Evolutionary conservation across 2,329 filamentous ascomycete species (phyloP).

Genomic region (Atkinsonella texensis): DNA sequence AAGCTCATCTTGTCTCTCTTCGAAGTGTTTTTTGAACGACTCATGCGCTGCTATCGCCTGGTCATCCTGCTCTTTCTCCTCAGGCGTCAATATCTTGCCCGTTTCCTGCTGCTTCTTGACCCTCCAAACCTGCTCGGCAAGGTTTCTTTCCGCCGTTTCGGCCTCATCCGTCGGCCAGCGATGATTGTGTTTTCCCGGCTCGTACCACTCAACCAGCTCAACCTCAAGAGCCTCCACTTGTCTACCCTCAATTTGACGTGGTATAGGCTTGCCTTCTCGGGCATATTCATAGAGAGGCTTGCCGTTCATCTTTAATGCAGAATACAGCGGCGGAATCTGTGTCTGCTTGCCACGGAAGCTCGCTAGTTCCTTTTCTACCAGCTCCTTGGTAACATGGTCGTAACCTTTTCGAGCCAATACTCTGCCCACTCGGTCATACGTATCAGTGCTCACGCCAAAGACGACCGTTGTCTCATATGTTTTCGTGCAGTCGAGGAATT

Average conservation of each 20-base stretch:
- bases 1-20: slow-evolving; percentile 44
- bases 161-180: slow-evolving; percentile 73
- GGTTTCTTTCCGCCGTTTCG: slow-evolving; percentile 58
- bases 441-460: slow-evolving; percentile 87
- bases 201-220: slow-evolving; percentile 74
- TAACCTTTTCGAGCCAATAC: slow-evolving; percentile 64
- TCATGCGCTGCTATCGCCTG: slow-evolving; percentile 44
- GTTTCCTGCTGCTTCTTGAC: slow-evolving; percentile 44
- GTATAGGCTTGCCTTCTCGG: slow-evolving; percentile 74
- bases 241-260: slow-evolving; percentile 69
- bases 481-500: slow-evolving; percentile 83
- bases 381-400: slow-evolving; percentile 66
- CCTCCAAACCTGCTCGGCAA: slow-evolving; percentile 61
- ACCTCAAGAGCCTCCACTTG: slow-evolving; percentile 67
- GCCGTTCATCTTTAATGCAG: slow-evolving; percentile 82
- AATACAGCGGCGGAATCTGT: slow-evolving; percentile 88
- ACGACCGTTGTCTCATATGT: slow-evolving; percentile 81
- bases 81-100: slow-evolving; percentile 36
- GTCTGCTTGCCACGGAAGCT: slow-evolving; percentile 72
- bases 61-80: slow-evolving; percentile 43
- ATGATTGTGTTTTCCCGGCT: slow-evolving; percentile 68
- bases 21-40: slow-evolving; percentile 44
- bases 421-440: slow-evolving; percentile 79
- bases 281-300: slow-evolving; percentile 96
- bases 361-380: slow-evolving; percentile 64